phyloP scores from a whole-genome alignment of 2,329 filamentous ascomycete species.

The Hymenoscyphus fructigenus region DNA sequence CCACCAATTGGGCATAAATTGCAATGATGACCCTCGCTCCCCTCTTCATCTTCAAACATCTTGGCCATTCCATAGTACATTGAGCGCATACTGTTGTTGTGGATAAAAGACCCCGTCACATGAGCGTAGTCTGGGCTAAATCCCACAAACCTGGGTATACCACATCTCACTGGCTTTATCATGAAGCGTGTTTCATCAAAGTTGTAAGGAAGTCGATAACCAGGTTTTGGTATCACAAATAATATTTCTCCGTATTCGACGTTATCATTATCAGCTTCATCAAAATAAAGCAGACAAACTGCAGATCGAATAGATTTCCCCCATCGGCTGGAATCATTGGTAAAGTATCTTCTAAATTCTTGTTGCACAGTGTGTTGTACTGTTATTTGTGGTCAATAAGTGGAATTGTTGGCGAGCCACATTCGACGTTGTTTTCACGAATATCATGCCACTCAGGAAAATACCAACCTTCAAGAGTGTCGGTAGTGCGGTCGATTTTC shows the following conservation, averaged over 20 bases:
- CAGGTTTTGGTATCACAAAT: neutral
- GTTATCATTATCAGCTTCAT: neutral
- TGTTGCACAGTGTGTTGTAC: too few species aligned
- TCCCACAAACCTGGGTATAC: neutral
- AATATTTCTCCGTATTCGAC: neutral
- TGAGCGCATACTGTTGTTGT: neutral
- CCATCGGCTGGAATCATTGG: neutral
- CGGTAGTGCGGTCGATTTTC: too few species aligned
- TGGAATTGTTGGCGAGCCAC: too few species aligned
- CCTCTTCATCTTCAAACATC: neutral
- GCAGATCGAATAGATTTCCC: neutral
- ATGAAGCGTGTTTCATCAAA: neutral
- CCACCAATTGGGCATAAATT: neutral
- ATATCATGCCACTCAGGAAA: too few species aligned
- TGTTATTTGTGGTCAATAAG: too few species aligned
- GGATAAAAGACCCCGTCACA: neutral
- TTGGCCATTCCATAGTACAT: neutral
- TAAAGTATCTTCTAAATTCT: neutral
- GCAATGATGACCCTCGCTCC: neutral
- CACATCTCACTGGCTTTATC: neutral
- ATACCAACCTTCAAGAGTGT: too few species aligned
- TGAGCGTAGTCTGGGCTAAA: neutral
- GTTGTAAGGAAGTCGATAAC: neutral
- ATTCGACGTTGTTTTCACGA: too few species aligned
- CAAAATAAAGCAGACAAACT: neutral